A percentile compares a stretch with the other conserved stretches of the same genome.
Evolutionary conservation across 139 green algal genomes (phyloP).

Genomic region (Zygnema circumcarinatum): DNA sequence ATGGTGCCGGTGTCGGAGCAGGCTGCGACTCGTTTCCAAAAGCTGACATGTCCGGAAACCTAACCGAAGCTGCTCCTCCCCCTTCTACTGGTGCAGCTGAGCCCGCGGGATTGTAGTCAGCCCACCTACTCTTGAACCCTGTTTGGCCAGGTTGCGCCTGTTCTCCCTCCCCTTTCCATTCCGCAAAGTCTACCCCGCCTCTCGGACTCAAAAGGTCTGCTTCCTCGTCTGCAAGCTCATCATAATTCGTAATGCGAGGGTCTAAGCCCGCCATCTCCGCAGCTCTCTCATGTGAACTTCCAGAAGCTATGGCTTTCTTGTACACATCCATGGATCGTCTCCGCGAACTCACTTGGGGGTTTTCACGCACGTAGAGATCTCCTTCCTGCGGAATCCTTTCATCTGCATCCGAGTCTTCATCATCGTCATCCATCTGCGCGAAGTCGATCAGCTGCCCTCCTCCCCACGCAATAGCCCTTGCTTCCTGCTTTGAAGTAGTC

Average conservation of each 20-base stretch:
- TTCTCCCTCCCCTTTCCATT: neutral
- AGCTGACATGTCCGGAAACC: neutral
- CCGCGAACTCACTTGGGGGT: neutral
- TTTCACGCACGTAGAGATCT: neutral
- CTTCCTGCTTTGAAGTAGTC: no score
- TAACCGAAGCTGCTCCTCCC: neutral
- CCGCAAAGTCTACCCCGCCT: neutral
- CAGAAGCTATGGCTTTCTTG: neutral
- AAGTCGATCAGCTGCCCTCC: neutral
- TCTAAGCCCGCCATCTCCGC: neutral
- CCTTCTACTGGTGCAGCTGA: neutral
- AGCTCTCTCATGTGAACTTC: neutral
- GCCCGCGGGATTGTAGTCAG: neutral
- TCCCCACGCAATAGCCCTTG: no score
- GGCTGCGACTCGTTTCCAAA: neutral
- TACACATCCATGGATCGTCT: neutral
- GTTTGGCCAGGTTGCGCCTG: neutral
- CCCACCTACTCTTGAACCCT: neutral
- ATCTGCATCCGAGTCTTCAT: neutral
- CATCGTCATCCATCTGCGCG: neutral
- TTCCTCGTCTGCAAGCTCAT: neutral
- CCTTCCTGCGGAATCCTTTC: neutral
- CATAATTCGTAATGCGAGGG: neutral
- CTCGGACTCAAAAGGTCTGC: neutral
- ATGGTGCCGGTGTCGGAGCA: neutral